Base-by-base conservation (phyloP, 345 rosid genomes). In the Erysimum cheiranthoides region DNA sequence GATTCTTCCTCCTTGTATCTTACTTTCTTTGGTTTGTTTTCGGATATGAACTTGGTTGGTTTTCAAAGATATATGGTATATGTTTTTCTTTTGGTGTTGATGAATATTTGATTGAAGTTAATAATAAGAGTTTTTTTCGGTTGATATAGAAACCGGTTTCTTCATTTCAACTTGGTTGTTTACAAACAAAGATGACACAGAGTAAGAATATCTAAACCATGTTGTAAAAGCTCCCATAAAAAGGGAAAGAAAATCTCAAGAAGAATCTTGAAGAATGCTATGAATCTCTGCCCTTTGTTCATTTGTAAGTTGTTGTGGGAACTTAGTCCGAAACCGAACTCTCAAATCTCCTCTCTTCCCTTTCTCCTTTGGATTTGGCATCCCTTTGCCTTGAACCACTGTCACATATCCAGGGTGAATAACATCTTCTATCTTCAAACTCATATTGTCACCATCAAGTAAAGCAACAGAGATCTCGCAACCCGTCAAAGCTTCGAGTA, bases 301-400 rank as follows among this genome's bases (percentile, higher is more conserved):
- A 6, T 75, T 73, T 2, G 89, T 80, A n/a, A 91, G 81, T 32
- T 82, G 59, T 5, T 61, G 63, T 3, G 98, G 98, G 66, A 87
- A 89, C 51, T 50, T 65, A 43, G 84, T 81, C 2, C 70, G 75
- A 76, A 89, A 89, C 50, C 71, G 36, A 42, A 87, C 77, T 51
- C 77, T 85, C 78, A 87, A 67, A 49, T 89, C 69, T 31, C 94
- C 98, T 70, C 96, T 85, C 82, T 46, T 77, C 45, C 87, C 87
- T 31, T 65, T 63, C 51, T 84, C 84, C 73, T 85, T 85, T 0
- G 81, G 35, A 38, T 12, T 81, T 3, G 93, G 88, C 97, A 93
- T 93, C 5, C 97, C 97, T 70, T 88, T 88, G 8, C 85, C 93
- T 30, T 61, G 35, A 7, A 91, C 46, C 30, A 83, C 73, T 67